Evolutionary conservation across 179 eudicot species (phyloP).

Genomic region (Nepenthes alata): DNA sequence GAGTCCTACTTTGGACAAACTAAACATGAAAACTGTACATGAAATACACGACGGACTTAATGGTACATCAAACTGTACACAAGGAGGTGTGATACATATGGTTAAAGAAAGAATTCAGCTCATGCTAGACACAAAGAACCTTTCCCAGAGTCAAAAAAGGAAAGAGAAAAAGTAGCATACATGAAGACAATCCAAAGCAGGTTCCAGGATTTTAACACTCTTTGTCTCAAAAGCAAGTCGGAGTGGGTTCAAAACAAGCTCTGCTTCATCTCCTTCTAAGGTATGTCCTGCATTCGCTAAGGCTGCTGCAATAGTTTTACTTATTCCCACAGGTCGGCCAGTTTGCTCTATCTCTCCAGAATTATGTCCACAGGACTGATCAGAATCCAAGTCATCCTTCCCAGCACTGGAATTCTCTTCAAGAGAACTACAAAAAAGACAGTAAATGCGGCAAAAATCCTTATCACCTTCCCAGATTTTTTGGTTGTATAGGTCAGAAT

Average conservation of each 20-base stretch:
- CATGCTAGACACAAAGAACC: conserved; percentile 3
- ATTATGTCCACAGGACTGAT: conserved; percentile 22
- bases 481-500: no score
- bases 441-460: neutral
- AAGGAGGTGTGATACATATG: neutral
- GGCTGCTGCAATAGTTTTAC: conserved; percentile 39
- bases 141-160: neutral
- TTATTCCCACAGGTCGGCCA: conserved; percentile 19
- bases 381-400: conserved; percentile 29
- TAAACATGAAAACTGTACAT: neutral
- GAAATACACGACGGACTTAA: neutral
- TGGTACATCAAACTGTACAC: neutral
- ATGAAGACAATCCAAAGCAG: conserved; percentile 93
- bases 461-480: neutral
- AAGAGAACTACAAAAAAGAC: conserved; percentile 25
- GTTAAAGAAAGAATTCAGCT: neutral
- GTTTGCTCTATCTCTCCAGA: conserved; percentile 27
- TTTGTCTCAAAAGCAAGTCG: conserved; percentile 92
- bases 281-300: conserved; percentile 76
- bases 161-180: conserved; percentile 35
- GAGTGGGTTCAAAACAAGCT: conserved; percentile 81
- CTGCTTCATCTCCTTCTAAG: conserved; percentile 69
- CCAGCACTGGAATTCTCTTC: conserved; percentile 33
- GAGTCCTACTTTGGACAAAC: neutral
- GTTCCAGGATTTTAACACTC: conserved; percentile 65